Base-by-base conservation (phyloP, 441 rosid genomes). In the Populus hybrid region DNA sequence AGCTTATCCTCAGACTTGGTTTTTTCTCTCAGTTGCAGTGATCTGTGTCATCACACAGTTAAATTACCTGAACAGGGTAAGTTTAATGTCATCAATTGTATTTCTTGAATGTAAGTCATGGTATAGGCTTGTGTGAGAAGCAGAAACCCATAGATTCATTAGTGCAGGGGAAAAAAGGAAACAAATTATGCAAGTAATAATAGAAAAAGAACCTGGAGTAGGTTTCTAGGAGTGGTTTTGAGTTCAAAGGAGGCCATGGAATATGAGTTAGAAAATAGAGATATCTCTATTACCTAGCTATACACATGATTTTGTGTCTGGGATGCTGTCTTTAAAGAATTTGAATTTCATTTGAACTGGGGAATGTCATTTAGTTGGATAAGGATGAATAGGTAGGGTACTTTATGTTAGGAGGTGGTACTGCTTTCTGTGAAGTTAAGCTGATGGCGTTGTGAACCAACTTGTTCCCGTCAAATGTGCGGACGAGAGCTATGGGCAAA, bases 31-130 rank as follows among this genome's bases (percentile, higher is more conserved):
- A 85, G 93, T 94, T 83, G 95, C 97, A 34, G 79, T 86, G 67
- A 90, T 94, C 20, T 94, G 98, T 86, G 89, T 94, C 73, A 88
- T 91, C 79, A 91, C 85, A 57, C 98, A 91, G 61, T 81, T 94
- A 80, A 93, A 91, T 85, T 94, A 94, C 77, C 84, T 93, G 24
- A 93, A 94, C 91, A 91, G 84, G 93, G 98, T 93, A 64, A 84
- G 85, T 80, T 72, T 1, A 10, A 59, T 69, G 30, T 35, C 42
- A 63, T 50, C 32, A 5, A 35, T 53, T 73, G 16, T 69, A 10
- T 21, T 66, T 40, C 10, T 24, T 18, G 5, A 23, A 65, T 65
- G 40, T 46, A 8, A 16, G 10, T 40, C 2, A 36, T 34, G 77
- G 30, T 74, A 36, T n/a, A 61, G 26, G 5, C 34, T 26, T 42